Evolutionary conservation across 2,329 filamentous ascomycete species (phyloP), one percentile per base, ranked within the genome.

Genomic region (Metarhizium anisopliae): DNA sequence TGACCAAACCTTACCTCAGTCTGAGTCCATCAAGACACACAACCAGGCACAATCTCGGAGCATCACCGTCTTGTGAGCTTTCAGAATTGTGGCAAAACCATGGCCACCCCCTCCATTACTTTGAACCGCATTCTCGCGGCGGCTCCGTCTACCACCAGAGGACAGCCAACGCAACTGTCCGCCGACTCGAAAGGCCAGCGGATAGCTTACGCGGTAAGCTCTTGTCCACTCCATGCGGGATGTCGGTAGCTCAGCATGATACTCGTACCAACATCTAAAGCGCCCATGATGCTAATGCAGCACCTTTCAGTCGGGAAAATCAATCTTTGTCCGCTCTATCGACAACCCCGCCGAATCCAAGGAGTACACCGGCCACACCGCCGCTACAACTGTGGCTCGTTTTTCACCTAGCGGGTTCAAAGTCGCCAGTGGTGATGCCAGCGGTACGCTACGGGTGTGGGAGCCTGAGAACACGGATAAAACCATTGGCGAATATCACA

Each of bases 341-440:
- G 93, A 99, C 75, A 77, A 94, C 69, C 93, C 93, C 53, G 81
- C 89, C 61, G 73, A 87, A 60, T 86, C 86, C 71, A 91, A 88
- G 68, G 92, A 99, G 72, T 99, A 97, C 74, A 95, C 87, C 14
- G 86, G 88, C 64, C 94, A 99, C 76, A 96, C 90, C 50, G 81
- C 89, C 50, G 81, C 86, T 59, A 96, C 94, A 1, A 96, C 91
- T 3, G 90, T 97, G 59, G 94, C 94, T 50, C 89, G 91, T 55
- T 97, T 99, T 77, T 84, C 93, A 2, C 94, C 94, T 6, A 95
- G 89, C 50, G 92, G 93, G 59, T 97, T 91, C 79, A 97, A 96
- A 70, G 82, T 97, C 58, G 94, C 94, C 43, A 95, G 89, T 62
- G 94, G 93, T 64, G 94, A 99, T 74, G 83, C 84, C 13, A 84